These are phyloP conservation scores for Trichoderma pleuroti DNA, from an alignment of 2,329 filamentous ascomycete genomes.

Conservation along the genomic window DNA sequence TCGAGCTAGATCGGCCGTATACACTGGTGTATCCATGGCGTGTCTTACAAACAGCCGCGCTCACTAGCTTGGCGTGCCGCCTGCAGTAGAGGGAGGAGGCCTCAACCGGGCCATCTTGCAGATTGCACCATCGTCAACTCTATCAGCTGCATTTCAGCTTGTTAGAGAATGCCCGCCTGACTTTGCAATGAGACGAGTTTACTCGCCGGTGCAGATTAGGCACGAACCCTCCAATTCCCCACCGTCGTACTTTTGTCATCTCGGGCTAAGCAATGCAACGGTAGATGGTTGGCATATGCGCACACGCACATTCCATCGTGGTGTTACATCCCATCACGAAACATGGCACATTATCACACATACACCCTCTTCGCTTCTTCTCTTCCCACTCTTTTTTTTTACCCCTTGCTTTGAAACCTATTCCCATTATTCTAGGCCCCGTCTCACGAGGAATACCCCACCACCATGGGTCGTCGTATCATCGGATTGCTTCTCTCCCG, in stretches of 20 bases:
- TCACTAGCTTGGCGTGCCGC: neutral
- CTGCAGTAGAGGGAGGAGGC: slow-evolving; percentile 1
- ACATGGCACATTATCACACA: neutral
- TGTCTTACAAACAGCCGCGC: slow-evolving; percentile 4
- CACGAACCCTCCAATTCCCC: slow-evolving; percentile 6
- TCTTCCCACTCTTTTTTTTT: neutral
- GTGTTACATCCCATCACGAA: neutral
- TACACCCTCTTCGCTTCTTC: neutral
- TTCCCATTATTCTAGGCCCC: neutral
- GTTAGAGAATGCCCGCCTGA: slow-evolving; percentile 6
- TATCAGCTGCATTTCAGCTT: slow-evolving; percentile 11
- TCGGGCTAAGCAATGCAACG: neutral
- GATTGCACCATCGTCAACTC: neutral
- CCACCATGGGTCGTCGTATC: neutral
- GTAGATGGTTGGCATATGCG: neutral
- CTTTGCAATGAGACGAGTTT: neutral
- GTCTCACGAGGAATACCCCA: neutral
- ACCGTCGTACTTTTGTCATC: neutral
- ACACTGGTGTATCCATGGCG: neutral
- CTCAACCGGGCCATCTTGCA: neutral
- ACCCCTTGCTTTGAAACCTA: neutral
- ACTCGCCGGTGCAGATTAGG: slow-evolving; percentile 1
- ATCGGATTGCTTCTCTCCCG: neutral
- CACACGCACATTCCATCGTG: neutral
- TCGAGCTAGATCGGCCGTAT: neutral